A percentile compares a stretch with the other conserved stretches of the same genome.
These are phyloP conservation scores for Fallopia convolvulus DNA, from an alignment of 148 eudicot species.

Conservation along the genomic window DNA sequence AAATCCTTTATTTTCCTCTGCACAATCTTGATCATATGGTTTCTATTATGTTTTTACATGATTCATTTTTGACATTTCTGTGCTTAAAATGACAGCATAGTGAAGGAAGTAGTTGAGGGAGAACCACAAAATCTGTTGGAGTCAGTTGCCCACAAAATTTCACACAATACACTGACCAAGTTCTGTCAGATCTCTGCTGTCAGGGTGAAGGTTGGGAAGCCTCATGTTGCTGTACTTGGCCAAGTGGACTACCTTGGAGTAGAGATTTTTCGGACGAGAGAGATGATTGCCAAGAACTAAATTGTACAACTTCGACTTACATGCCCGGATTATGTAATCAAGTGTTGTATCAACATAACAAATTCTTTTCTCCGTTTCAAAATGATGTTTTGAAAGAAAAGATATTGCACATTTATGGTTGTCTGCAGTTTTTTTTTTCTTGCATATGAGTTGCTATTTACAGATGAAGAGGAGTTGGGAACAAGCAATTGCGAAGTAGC, in stretches of 20 bases:
- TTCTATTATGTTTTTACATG: neutral
- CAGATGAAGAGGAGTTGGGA: neutral
- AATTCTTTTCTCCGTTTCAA: neutral
- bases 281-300: constrained; percentile 20
- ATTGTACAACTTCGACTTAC: neutral
- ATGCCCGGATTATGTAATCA: neutral
- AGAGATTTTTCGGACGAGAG: constrained; percentile 64
- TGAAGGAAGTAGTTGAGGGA: constrained; percentile 67
- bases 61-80: neutral
- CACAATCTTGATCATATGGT: too few species aligned
- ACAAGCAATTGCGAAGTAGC: neutral
- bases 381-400: neutral
- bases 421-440: neutral
- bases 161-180: constrained; percentile 41
- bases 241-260: constrained; percentile 78
- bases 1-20: too few species aligned
- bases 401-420: neutral
- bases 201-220: constrained; percentile 73
- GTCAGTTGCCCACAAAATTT: constrained; percentile 69
- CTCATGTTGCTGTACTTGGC: constrained; percentile 86
- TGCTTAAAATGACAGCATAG: constrained; percentile 43
- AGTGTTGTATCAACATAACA: neutral
- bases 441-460: neutral
- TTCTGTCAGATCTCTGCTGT: constrained; percentile 54
- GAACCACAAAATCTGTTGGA: constrained; percentile 67